These are phyloP conservation scores for Phytomonas sp. DNA, from an alignment of 208 protist genomes.

Conservation along the genomic window DNA sequence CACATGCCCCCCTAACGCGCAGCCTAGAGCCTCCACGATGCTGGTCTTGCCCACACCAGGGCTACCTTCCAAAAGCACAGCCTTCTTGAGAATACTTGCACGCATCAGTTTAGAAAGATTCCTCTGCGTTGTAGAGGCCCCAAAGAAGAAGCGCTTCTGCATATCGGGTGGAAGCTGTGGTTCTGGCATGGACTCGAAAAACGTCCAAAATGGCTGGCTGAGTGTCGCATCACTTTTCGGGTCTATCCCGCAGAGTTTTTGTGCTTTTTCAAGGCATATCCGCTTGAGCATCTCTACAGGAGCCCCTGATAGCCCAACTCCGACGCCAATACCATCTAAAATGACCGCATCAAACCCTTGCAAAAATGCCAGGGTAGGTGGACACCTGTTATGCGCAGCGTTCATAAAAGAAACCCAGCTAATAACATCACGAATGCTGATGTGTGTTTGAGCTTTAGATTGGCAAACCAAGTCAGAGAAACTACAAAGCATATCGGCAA, in stretches of 20 bases:
- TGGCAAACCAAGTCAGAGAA: conserved; percentile 28
- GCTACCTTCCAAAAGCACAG: conserved; percentile 97
- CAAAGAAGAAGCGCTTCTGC: conserved; percentile 87
- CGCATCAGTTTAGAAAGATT: conserved; percentile 97
- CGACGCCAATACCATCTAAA: conserved; percentile 93
- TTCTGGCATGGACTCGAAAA: conserved; percentile 68
- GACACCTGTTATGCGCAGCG: conserved; percentile 52
- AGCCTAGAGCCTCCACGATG: conserved; percentile 95
- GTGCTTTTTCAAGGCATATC: conserved; percentile 16
- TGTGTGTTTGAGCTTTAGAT: conserved; percentile 50
- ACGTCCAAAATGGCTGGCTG: conserved; percentile 51
- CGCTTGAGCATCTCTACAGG: conserved; percentile 15
- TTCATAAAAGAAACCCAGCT: conserved; percentile 95
- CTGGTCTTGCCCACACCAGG: conserved; percentile 99
- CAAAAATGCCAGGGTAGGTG: conserved; percentile 78
- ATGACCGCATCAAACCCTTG: conserved; percentile 95
- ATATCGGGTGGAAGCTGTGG: conserved; percentile 59
- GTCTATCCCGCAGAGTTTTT: neutral
- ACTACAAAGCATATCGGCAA: conserved; percentile 70
- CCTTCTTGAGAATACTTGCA: conserved; percentile 84
- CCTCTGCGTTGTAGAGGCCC: conserved; percentile 92
- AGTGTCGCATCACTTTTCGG: conserved; percentile 11
- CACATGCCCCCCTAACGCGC: conserved; percentile 82
- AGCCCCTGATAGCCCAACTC: conserved; percentile 61
- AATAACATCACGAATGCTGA: conserved; percentile 95